Evolutionary conservation across 2,329 filamentous ascomycete genomes (phyloP).

Genomic region (Aureobasidium melanogenum): DNA sequence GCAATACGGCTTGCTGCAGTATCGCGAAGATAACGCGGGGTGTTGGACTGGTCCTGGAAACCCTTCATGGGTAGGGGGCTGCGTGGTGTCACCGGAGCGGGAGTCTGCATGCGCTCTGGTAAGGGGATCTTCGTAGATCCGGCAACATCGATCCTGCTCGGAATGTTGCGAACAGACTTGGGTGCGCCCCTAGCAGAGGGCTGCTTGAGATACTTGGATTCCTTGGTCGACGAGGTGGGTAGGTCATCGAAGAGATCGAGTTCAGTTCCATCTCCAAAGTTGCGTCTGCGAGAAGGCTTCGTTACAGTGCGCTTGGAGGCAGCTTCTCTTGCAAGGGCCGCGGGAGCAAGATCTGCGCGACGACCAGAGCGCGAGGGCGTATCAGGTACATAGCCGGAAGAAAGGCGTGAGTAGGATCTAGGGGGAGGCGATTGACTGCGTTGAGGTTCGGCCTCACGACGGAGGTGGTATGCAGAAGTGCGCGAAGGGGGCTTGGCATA

Average conservation of each 20-base stretch:
- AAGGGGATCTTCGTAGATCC: slow-evolving; percentile 19
- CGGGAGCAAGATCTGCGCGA: slow-evolving; percentile 37
- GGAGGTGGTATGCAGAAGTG: slow-evolving; percentile 57
- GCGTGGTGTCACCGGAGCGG: slow-evolving; percentile 44
- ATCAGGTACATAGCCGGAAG: slow-evolving; percentile 39
- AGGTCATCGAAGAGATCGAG: slow-evolving; percentile 91
- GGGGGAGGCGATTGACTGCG: slow-evolving; percentile 38
- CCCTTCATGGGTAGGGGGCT: slow-evolving; percentile 41
- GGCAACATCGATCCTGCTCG: slow-evolving; percentile 36
- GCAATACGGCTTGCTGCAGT: slow-evolving; percentile 58
- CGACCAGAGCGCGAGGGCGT: slow-evolving; percentile 39
- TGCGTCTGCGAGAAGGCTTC: slow-evolving; percentile 58
- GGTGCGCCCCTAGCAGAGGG: slow-evolving; percentile 61
- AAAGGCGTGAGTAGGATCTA: slow-evolving; percentile 40
- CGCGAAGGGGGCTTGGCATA: slow-evolving; percentile 58
- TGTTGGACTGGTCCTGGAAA: slow-evolving; percentile 35
- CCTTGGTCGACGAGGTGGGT: slow-evolving; percentile 72
- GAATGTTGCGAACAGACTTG: slow-evolving; percentile 48
- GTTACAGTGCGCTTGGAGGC: slow-evolving; percentile 62
- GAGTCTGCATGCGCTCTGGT: slow-evolving; percentile 38
- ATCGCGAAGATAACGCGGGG: slow-evolving; percentile 57
- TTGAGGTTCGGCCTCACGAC: slow-evolving; percentile 69
- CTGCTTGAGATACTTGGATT: slow-evolving; percentile 75
- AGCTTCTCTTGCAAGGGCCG: slow-evolving; percentile 42
- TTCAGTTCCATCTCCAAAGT: slow-evolving; percentile 89